These are phyloP conservation scores for Penicillium glabrum DNA, from an alignment of 2,329 filamentous ascomycete genomes.

Conservation along the genomic window DNA sequence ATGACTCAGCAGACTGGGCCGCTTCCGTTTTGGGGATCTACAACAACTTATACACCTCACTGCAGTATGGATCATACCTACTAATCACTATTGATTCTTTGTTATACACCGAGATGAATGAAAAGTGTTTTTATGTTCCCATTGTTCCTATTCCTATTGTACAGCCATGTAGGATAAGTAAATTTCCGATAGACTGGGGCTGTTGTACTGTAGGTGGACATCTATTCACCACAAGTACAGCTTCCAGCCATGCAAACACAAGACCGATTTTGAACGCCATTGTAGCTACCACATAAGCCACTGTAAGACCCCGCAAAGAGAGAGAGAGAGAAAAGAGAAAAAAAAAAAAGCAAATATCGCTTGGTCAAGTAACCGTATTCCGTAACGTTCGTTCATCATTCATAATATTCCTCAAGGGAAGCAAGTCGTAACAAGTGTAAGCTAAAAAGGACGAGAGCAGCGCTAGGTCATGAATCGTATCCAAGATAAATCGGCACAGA, in stretches of 20 bases:
- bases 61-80: background rate
- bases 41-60: background rate
- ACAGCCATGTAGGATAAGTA: constrained; percentile 18
- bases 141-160: constrained; percentile 20
- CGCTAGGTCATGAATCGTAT: constrained; percentile 28
- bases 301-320: background rate
- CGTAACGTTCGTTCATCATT: constrained; percentile 10
- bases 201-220: background rate
- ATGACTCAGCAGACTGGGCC: constrained; percentile 11
- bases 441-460: constrained; percentile 11
- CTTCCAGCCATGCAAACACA: background rate
- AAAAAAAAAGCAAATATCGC: constrained; percentile 10
- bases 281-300: background rate
- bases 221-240: background rate
- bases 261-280: constrained; percentile 17
- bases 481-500: background rate
- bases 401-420: constrained; percentile 3
- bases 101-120: background rate
- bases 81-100: background rate
- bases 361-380: constrained; percentile 1
- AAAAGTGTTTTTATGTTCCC: background rate
- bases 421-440: constrained; percentile 18
- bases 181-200: background rate
- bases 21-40: background rate
- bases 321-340: constrained; percentile 2